Conservation (phyloP, 768 basidiomycete species). For the Dendrothele bispora region DNA sequence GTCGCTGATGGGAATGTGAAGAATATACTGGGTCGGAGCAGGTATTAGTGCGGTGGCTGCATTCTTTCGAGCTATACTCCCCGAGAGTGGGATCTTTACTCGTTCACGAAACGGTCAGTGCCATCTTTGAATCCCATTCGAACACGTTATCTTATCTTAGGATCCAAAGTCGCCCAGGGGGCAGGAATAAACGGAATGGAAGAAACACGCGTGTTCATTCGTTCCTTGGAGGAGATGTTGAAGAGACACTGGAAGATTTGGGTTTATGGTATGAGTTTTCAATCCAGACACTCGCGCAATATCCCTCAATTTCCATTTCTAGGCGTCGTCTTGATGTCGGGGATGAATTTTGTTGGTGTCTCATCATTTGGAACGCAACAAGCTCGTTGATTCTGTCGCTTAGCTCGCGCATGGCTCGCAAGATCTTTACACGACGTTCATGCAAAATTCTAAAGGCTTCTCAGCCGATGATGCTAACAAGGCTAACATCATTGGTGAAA, state of each 20-base stretch:
- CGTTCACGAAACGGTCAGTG: slow-evolving; percentile 32
- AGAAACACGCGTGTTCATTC: slow-evolving; percentile 54
- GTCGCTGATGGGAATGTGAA: not conserved
- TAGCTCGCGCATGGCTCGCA: slow-evolving; percentile 18
- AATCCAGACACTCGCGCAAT: not conserved
- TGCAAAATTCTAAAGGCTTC: slow-evolving; percentile 51
- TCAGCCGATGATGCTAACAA: slow-evolving; percentile 44
- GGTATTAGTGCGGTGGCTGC: slow-evolving; percentile 55
- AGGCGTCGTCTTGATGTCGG: slow-evolving; percentile 11
- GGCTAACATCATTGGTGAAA: slow-evolving; percentile 58
- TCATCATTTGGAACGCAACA: not conserved
- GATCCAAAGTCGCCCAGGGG: slow-evolving; percentile 13
- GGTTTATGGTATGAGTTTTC: slow-evolving; percentile 39
- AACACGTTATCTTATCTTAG: not conserved
- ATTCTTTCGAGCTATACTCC: slow-evolving; percentile 47
- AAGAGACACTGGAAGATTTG: slow-evolving; percentile 60
- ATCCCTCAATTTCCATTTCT: not conserved
- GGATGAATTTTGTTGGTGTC: slow-evolving; percentile 13
- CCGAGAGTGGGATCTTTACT: slow-evolving; percentile 60
- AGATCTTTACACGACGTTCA: slow-evolving; percentile 61
- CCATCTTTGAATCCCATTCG: not conserved
- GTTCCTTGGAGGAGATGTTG: slow-evolving; percentile 55
- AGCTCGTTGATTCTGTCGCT: not conserved
- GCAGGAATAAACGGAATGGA: slow-evolving; percentile 30
- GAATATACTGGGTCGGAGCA: slow-evolving; percentile 60